phyloP scores from a whole-genome alignment of 1,139 yeast genomes.

The Diutina neorugosa region DNA sequence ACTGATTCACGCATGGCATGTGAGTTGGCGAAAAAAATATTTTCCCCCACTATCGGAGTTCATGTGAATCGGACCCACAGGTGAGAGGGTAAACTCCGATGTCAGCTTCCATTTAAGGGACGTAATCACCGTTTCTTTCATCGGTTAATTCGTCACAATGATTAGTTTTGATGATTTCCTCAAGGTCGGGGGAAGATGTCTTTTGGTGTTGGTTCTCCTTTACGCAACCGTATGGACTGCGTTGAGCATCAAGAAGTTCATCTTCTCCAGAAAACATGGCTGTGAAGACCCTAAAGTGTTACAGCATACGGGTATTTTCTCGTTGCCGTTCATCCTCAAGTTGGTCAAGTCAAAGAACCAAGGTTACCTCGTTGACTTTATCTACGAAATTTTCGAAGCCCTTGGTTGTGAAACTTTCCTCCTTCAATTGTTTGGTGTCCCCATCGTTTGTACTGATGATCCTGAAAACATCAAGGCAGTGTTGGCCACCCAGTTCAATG shows the following conservation, averaged over 20 bases:
- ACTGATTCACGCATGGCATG: neutral
- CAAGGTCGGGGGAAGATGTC: neutral
- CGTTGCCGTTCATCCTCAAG: neutral
- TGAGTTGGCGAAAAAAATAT: neutral
- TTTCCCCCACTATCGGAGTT: neutral
- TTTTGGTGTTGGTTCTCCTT: neutral
- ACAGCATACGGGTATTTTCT: neutral
- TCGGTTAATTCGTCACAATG: neutral
- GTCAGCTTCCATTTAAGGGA: neutral
- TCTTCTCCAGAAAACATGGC: neutral
- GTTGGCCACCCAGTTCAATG: constrained; percentile 4
- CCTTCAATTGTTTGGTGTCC: neutral
- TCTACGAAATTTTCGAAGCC: neutral
- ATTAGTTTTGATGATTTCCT: neutral
- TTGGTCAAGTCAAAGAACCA: constrained; percentile 2
- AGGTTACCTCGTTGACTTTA: neutral
- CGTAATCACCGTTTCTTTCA: neutral
- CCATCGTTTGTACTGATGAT: constrained; percentile 2
- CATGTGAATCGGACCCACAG: neutral
- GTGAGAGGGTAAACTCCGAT: neutral
- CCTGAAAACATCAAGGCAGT: constrained; percentile 5
- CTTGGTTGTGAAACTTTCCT: neutral
- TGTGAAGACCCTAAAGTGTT: neutral
- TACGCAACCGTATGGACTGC: neutral
- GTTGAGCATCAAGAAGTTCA: neutral